Conservation (phyloP, 345 rosid genomes). For the Euclidium syriacum region DNA sequence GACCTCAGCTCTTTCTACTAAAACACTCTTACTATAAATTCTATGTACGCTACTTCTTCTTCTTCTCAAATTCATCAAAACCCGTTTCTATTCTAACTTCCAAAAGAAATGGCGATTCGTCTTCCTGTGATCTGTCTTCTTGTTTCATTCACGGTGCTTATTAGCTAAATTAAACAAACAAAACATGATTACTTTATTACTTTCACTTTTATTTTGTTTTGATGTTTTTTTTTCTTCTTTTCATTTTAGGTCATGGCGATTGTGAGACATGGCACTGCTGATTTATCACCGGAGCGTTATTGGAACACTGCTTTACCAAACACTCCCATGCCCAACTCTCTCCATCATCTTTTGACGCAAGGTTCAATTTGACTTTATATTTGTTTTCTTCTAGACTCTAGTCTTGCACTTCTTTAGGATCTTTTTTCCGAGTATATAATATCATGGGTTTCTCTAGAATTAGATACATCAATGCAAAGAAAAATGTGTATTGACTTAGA, state of each 20-base stretch:
- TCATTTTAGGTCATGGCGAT: neutral
- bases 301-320: constrained; percentile 31
- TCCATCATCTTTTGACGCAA: constrained; percentile 15
- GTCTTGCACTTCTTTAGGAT: neutral
- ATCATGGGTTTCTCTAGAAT: neutral
- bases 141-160: constrained; percentile 22
- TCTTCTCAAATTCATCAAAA: constrained; percentile 19
- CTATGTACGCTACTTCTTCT: constrained; percentile 16
- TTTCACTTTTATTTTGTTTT: neutral
- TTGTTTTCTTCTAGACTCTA: neutral
- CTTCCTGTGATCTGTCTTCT: constrained; percentile 23
- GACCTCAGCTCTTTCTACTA: constrained; percentile 20
- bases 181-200: neutral
- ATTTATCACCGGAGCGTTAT: constrained; percentile 27
- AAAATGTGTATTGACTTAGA: neutral
- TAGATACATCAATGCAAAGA: neutral
- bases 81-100: neutral
- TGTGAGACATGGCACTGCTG: constrained; percentile 13
- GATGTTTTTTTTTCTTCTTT: neutral
- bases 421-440: neutral
- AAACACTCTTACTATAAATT: constrained; percentile 22
- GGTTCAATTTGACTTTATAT: constrained; percentile 1
- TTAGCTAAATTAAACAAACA: neutral
- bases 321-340: constrained; percentile 34
- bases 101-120: constrained; percentile 3